Evolutionary conservation across 176 grass and related monocot species (phyloP).

Genomic region (Elymus sibiricus): DNA sequence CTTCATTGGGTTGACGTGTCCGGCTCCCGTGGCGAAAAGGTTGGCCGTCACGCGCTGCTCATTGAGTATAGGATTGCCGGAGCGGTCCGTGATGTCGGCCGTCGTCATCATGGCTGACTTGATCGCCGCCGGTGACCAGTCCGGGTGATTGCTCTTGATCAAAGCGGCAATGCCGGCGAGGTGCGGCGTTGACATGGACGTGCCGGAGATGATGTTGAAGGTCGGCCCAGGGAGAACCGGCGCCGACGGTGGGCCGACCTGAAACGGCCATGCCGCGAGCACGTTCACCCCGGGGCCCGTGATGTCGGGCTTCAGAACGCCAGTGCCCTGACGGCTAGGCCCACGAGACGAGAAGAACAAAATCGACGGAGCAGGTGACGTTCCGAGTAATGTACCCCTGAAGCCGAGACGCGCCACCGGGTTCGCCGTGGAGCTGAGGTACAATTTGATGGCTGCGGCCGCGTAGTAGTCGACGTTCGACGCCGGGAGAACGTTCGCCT

Average conservation of each 20-base stretch:
- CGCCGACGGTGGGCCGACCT: neutral
- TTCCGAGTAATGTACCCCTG: neutral
- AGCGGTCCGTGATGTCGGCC: conserved; percentile 11
- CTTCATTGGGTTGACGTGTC: neutral
- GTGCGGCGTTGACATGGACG: conserved; percentile 59
- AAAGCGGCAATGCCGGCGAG: neutral
- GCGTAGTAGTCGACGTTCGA: too few relatives aligned
- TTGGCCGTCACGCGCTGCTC: neutral
- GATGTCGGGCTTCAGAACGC: neutral
- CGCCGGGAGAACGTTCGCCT: neutral
- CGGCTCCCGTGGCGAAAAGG: neutral
- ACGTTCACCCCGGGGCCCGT: neutral
- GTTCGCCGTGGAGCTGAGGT: neutral
- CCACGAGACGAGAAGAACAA: neutral
- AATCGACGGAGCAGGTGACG: neutral
- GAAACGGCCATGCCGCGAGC: neutral
- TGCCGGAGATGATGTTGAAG: conserved; percentile 94
- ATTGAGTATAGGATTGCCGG: neutral
- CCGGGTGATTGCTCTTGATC: neutral
- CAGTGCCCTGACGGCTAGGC: neutral
- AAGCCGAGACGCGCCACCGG: neutral
- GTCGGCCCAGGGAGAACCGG: neutral
- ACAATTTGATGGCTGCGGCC: neutral
- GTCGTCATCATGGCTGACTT: conserved; percentile 84
- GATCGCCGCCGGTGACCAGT: conserved; percentile 69